Base-by-base conservation (phyloP, 352 stramenopile genomes). In the Peronosclerospora sorghi region DNA sequence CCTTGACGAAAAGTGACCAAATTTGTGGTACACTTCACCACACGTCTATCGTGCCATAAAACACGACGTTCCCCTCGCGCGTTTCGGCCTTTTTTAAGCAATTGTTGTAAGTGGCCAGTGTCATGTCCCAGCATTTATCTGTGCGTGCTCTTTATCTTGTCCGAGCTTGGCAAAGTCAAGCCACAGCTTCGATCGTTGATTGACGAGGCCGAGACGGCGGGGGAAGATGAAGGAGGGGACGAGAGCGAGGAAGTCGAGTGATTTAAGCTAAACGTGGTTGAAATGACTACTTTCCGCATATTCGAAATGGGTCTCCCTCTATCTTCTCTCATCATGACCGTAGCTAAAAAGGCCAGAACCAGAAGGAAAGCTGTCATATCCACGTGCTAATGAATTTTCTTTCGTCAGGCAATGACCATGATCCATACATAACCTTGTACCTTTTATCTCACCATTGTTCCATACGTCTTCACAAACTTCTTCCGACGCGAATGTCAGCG, bases 11-110 rank as follows among this genome's bases (percentile, higher is more conserved):
- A n/a, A n/a, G n/a, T n/a, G n/a, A n/a, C n/a, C n/a, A n/a, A n/a
- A n/a, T n/a, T n/a, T n/a, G n/a, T n/a, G n/a, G n/a, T n/a, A n/a
- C n/a, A n/a, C n/a, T n/a, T n/a, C n/a, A n/a, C n/a, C n/a, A n/a
- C n/a, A n/a, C n/a, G 54, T 98, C 28, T 99, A 96, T 74, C 95
- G 95, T 38, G 89, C 94, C 8, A 90, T 99, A 49, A 98, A 98
- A 59, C 75, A 77, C 13, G 96, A 99, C 52, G 76, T 77, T 90
- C 2, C 50, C 59, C 8, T 74, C 77, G 13, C 76, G 96, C 18
- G 66, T 85, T 1, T 58, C 73, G 29, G 95, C 95, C 6, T 96
- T 98, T 58, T 57, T 86, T 13, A 99, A 99, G 75, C 82, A 94
- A 15, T 55, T 97, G 45, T 47, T 95, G 21, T 79, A 95, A 67